These are phyloP conservation scores for Lipomyces sp. DNA, from an alignment of 805 yeast species.

Conservation along the genomic window DNA sequence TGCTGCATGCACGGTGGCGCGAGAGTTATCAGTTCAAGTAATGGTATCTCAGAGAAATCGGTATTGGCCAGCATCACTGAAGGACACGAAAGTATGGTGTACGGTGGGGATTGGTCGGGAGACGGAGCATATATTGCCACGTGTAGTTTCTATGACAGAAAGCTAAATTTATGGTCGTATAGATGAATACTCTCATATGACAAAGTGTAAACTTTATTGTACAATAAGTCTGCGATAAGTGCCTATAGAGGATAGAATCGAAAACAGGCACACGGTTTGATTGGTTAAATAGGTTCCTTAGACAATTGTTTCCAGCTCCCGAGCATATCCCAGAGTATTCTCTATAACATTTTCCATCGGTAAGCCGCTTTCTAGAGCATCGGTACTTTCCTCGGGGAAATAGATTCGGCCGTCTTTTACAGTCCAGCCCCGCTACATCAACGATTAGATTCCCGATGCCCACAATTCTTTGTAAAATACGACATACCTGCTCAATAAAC, in stretches of 20 bases:
- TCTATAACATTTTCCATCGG: slow-evolving; percentile 57
- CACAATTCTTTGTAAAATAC: no score
- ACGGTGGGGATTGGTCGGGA: slow-evolving; percentile 87
- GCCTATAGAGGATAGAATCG: background rate
- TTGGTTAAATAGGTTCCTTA: slow-evolving; percentile 44
- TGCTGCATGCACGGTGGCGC: slow-evolving; percentile 99
- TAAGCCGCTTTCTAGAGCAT: slow-evolving; percentile 48
- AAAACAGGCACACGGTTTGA: background rate
- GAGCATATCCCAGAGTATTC: slow-evolving; percentile 83
- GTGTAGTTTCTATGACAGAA: slow-evolving; percentile 89
- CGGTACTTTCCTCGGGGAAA: slow-evolving; percentile 45
- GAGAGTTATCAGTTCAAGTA: slow-evolving; percentile 55
- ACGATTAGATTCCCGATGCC: background rate
- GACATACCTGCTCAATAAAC: slow-evolving; percentile 53
- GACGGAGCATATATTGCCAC: slow-evolving; percentile 62
- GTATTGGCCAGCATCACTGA: slow-evolving; percentile 39
- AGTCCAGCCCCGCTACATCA: slow-evolving; percentile 58
- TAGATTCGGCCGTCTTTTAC: slow-evolving; percentile 52
- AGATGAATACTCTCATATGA: slow-evolving; percentile 1
- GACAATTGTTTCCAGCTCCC: slow-evolving; percentile 88
- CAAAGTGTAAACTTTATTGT: slow-evolving; percentile 8
- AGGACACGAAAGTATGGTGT: slow-evolving; percentile 90
- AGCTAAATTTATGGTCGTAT: slow-evolving; percentile 72
- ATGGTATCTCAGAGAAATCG: slow-evolving; percentile 35
- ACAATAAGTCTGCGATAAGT: slow-evolving; percentile 12